Evolutionary conservation across 2,329 filamentous ascomycete species (phyloP).

Genomic region (Knoxdaviesia capensis): DNA sequence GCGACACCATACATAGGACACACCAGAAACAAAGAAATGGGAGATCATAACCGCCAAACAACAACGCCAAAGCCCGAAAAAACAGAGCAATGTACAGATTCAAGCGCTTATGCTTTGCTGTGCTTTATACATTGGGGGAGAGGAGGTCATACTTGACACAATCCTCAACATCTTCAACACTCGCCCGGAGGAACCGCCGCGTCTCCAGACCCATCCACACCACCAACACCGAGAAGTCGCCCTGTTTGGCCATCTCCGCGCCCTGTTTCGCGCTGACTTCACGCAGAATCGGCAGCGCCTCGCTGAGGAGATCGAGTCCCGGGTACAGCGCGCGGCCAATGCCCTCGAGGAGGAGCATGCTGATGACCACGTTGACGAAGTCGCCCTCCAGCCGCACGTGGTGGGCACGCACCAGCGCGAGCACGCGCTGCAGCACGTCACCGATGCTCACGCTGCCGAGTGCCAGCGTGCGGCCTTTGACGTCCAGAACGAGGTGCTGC

Average conservation of each 20-base stretch:
- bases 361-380: slow-evolving; percentile 95
- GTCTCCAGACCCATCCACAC: slow-evolving; percentile 87
- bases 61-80: background rate
- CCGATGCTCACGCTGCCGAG: slow-evolving; percentile 91
- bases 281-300: slow-evolving; percentile 74
- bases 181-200: slow-evolving; percentile 72
- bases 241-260: slow-evolving; percentile 45
- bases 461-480: slow-evolving; percentile 80
- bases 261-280: slow-evolving; percentile 67
- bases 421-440: slow-evolving; percentile 76
- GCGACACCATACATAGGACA: too few relatives aligned
- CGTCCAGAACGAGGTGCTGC: slow-evolving; percentile 82
- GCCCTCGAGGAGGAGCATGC: slow-evolving; percentile 79
- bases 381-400: slow-evolving; percentile 92
- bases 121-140: slow-evolving; percentile 57
- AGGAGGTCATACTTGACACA: slow-evolving; percentile 84
- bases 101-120: background rate
- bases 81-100: too few relatives aligned
- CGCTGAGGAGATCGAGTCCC: slow-evolving; percentile 65
- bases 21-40: background rate
- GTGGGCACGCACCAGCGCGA: slow-evolving; percentile 78
- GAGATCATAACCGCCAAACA: background rate
- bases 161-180: slow-evolving; percentile 70
- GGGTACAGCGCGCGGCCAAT: slow-evolving; percentile 81
- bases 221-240: slow-evolving; percentile 69